Evolutionary conservation across 2,329 filamentous ascomycete genomes (phyloP).

Genomic region (Dryadomyces quercivorus): DNA sequence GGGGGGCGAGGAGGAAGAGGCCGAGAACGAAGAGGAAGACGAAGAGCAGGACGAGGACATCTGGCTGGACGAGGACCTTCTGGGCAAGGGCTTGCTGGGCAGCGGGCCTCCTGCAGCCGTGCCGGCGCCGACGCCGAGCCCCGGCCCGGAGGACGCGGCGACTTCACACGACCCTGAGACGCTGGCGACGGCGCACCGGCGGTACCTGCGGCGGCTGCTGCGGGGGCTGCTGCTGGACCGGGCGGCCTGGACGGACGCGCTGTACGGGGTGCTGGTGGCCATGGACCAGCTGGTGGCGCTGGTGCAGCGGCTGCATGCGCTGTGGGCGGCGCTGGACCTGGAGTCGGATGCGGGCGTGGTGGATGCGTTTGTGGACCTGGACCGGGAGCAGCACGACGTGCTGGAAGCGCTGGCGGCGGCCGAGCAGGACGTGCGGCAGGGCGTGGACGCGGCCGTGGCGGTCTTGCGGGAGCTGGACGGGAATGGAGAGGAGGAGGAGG

Average conservation of each 20-base stretch:
- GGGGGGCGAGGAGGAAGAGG: constrained; percentile 2
- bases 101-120: neutral
- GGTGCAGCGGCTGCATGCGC: constrained; percentile 59
- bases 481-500: constrained; percentile 22
- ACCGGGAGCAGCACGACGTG: constrained; percentile 59
- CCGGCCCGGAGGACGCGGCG: neutral
- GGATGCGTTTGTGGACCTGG: constrained; percentile 59
- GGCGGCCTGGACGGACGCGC: constrained; percentile 46
- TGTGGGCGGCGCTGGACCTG: constrained; percentile 69
- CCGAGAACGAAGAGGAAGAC: constrained; percentile 21
- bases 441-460: constrained; percentile 55
- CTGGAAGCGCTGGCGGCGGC: constrained; percentile 51
- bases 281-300: constrained; percentile 75
- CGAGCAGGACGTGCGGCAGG: constrained; percentile 51
- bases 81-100: no score
- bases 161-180: constrained; percentile 61
- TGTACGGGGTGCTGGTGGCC: constrained; percentile 56
- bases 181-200: constrained; percentile 65
- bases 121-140: no score
- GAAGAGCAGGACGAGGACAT: constrained; percentile 27
- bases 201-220: constrained; percentile 59
- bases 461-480: constrained; percentile 29
- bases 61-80: constrained; percentile 25
- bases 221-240: constrained; percentile 56
- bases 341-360: constrained; percentile 74